Evolutionary conservation across 140 eudicot species (phyloP).

Genomic region (Senecio squalidus): DNA sequence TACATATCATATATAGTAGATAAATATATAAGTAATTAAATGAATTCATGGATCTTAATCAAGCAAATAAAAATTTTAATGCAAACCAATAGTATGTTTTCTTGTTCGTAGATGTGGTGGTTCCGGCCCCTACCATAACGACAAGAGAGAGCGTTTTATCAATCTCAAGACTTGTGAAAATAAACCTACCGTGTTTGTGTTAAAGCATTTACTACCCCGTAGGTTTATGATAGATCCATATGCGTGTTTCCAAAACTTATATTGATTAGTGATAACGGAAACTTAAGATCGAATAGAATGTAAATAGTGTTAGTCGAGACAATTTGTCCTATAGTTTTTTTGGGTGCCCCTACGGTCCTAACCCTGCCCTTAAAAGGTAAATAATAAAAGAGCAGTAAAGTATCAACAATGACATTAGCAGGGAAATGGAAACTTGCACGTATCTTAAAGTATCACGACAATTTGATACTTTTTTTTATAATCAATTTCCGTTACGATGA

Average conservation of each 20-base stretch:
- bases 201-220: constrained; percentile 10
- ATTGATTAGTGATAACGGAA: neutral
- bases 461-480: too few species aligned
- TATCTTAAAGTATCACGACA: too few species aligned
- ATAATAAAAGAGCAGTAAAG: neutral
- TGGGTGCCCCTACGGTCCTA: constrained; percentile 23
- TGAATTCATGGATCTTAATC: neutral
- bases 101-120: neutral
- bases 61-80: neutral
- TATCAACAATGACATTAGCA: neutral
- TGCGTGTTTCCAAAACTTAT: neutral
- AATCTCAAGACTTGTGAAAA: constrained; percentile 1
- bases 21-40: too few species aligned
- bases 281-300: neutral
- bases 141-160: constrained; percentile 11
- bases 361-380: neutral
- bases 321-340: constrained; percentile 4
- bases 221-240: neutral
- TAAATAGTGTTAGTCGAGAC: neutral
- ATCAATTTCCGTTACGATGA: too few species aligned
- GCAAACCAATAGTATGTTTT: too few species aligned
- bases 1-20: too few species aligned
- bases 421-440: constrained; percentile 2
- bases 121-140: constrained; percentile 14
- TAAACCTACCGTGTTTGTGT: neutral